Evolutionary conservation across 345 rosid species (phyloP).

Genomic region (Salix brachista): DNA sequence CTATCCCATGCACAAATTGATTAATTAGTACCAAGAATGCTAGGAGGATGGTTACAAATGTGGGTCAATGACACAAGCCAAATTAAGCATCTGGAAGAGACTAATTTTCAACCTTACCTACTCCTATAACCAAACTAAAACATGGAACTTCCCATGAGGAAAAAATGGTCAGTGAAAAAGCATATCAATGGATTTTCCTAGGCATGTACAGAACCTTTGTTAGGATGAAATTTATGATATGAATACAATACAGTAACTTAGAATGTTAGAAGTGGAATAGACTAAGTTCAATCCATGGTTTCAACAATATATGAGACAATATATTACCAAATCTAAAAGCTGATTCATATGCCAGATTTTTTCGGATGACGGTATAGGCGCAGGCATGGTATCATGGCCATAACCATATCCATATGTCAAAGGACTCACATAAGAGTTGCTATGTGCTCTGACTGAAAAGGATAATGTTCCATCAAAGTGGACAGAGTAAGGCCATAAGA

Average conservation of each 20-base stretch:
- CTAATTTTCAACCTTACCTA: background rate
- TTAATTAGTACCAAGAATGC: conserved; percentile 12
- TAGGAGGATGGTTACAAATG: background rate
- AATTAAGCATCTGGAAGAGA: background rate
- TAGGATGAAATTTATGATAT: background rate
- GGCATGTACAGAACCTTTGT: background rate
- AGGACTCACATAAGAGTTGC: background rate
- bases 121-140: background rate
- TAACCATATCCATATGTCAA: background rate
- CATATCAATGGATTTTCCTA: background rate
- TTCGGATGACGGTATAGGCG: background rate
- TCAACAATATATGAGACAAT: background rate
- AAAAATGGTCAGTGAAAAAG: background rate
- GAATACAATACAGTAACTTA: background rate
- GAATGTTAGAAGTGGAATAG: background rate
- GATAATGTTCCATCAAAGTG: background rate
- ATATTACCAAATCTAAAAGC: too few species aligned
- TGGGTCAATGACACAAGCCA: background rate
- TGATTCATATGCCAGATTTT: background rate
- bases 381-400: background rate
- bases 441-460: background rate
- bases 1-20: conserved; percentile 29
- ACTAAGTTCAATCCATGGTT: background rate
- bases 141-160: background rate
- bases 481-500: background rate